phyloP scores from a whole-genome alignment of 257 asterid species.

The Scutellaria minor region DNA sequence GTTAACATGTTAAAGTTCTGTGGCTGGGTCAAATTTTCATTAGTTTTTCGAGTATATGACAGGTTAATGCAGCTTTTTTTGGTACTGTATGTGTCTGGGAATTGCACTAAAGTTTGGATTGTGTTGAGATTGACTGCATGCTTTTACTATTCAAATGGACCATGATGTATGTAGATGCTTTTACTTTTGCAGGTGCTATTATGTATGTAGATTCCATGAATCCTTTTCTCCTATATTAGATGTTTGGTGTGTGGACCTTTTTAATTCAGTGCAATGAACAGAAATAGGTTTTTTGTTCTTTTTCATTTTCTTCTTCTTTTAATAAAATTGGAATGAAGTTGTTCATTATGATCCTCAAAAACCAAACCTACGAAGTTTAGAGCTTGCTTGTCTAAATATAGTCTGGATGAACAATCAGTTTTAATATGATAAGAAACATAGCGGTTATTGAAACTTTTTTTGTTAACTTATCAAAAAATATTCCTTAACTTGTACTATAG shows the following conservation, averaged over 20 bases:
- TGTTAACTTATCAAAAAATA: too few species aligned
- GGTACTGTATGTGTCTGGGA: neutral
- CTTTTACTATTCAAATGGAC: slow-evolving; percentile 3
- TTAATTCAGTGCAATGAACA: too few species aligned
- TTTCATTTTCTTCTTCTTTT: neutral
- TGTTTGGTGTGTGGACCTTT: too few species aligned
- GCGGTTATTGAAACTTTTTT: neutral
- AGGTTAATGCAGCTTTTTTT: too few species aligned
- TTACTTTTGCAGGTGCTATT: too few species aligned
- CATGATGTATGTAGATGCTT: too few species aligned
- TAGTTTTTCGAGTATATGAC: neutral
- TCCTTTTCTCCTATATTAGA: too few species aligned
- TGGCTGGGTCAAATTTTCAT: neutral
- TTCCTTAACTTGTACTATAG: too few species aligned
- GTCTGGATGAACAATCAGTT: slow-evolving; percentile 15
- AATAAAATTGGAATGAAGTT: neutral
- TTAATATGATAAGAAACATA: slow-evolving; percentile 16
- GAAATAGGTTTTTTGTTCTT: too few species aligned
- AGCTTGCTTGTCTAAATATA: slow-evolving; percentile 9
- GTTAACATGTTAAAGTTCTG: slow-evolving; percentile 5
- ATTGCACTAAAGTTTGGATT: neutral
- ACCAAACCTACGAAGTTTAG: slow-evolving; percentile 17
- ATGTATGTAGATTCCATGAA: too few species aligned
- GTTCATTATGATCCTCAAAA: slow-evolving; percentile 27
- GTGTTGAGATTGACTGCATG: slow-evolving; percentile 1